Evolutionary conservation across 306 rosid species (phyloP), one percentile per base, ranked within the genome.

Genomic region (Neltuma alba): DNA sequence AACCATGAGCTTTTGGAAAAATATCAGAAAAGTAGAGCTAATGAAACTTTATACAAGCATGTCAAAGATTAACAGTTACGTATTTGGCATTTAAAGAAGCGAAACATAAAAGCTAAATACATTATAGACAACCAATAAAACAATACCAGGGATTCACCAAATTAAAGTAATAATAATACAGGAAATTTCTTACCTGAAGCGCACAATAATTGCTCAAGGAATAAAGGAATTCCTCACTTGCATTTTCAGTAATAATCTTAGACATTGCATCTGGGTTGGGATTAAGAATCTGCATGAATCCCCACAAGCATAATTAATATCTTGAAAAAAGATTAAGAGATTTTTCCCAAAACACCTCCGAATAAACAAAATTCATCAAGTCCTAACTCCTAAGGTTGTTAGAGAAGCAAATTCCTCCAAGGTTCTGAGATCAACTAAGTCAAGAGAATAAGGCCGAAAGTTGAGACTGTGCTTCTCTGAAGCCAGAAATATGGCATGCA

Each of bases 221-320:
- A 73, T 79, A 42, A 37, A 88, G 84, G 76, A 90, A 88, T 55
- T 90, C 94, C 74, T 90, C 94, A 15, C 92, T 90, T 12, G 94
- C 91, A 81, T 88, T 88, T 83, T 90, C 94, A 9, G 91, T 90
- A 42, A 90, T 88, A 86, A 90, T 84, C 84, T 86, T 88, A 75
- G 94, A 88, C 92, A 90, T 90, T 41, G 94, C 94, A 74, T 88
- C 92, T 28, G 94, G 92, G 78, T 90, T 90, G 57, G 94, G 92
- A 84, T 90, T 90, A 72, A 90, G 92, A 88, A 90, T 88, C 94
- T 90, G 90, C 70, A 79, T 5, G 78, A 72, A 36, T 34, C 48
- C 27, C 40, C 21, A 36, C 64, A 83, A 72, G 75, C 54, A 63
- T 48, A 57, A 71, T 38, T 78, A 44, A 37, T 55, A 40, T 67